These are phyloP conservation scores for Sugiyamaella grinbergsii DNA, from an alignment of 1,139 yeast species.

Conservation along the genomic window DNA sequence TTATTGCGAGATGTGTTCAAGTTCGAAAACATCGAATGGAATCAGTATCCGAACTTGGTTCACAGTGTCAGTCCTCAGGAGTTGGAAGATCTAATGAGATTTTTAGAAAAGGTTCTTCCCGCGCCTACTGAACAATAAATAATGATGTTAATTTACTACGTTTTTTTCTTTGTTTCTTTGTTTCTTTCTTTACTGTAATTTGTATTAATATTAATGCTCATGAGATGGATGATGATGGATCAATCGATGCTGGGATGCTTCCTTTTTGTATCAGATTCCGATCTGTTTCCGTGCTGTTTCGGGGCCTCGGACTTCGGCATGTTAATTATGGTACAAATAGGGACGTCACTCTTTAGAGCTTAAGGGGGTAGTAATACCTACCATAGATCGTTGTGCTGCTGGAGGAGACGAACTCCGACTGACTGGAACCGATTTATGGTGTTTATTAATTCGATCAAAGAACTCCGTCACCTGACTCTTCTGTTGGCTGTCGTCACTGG, in stretches of 20 bases:
- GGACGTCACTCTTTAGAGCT: neutral
- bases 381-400: conserved; percentile 16
- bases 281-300: conserved; percentile 8
- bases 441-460: conserved; percentile 28
- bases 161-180: too few relatives aligned
- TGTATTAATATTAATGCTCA: neutral
- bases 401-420: conserved; percentile 29
- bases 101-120: conserved; percentile 47
- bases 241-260: conserved; percentile 5
- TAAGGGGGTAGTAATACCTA: conserved; percentile 1
- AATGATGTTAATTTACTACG: too few relatives aligned
- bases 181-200: too few relatives aligned
- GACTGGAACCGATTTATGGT: conserved; percentile 26
- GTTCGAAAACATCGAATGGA: conserved; percentile 56
- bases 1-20: conserved; percentile 51
- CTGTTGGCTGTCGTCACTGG: conserved; percentile 29
- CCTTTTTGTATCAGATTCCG: conserved; percentile 1
- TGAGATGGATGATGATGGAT: neutral
- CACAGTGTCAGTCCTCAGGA: conserved; percentile 74
- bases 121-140: conserved; percentile 9
- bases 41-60: conserved; percentile 61
- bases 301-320: conserved; percentile 19
- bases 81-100: conserved; percentile 58
- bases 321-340: too few relatives aligned
- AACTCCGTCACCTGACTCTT: conserved; percentile 37